These are phyloP conservation scores for Penicillium sp. DNA, from an alignment of 2,329 filamentous ascomycete genomes.

Conservation along the genomic window DNA sequence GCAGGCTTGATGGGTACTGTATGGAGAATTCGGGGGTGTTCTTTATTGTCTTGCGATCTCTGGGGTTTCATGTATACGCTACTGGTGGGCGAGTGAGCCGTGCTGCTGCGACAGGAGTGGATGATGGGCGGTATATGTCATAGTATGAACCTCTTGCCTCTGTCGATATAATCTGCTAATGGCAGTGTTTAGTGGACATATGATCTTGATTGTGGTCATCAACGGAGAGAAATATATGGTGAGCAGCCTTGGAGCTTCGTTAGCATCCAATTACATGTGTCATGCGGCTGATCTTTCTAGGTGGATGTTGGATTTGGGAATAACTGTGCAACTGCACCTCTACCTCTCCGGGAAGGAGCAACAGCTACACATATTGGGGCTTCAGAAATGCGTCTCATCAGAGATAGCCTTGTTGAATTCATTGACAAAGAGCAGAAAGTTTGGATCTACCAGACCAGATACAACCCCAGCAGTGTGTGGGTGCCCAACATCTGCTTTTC, in stretches of 20 bases:
- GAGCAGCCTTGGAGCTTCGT: slow-evolving; percentile 1
- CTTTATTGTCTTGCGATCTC: slow-evolving; percentile 49
- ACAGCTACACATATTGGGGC: slow-evolving; percentile 50
- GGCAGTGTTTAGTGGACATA: slow-evolving; percentile 47
- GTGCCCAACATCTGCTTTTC: slow-evolving; percentile 64
- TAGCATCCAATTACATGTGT: not conserved
- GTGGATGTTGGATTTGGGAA: slow-evolving; percentile 67
- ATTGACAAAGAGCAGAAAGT: slow-evolving; percentile 48
- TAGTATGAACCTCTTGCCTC: slow-evolving; percentile 39
- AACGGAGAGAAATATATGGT: slow-evolving; percentile 46
- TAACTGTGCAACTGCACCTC: slow-evolving; percentile 58
- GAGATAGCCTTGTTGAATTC: slow-evolving; percentile 48
- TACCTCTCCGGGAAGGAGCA: slow-evolving; percentile 51
- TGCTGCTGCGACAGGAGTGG: slow-evolving; percentile 34
- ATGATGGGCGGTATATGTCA: slow-evolving; percentile 45
- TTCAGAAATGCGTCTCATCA: slow-evolving; percentile 57
- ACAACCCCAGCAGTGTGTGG: slow-evolving; percentile 54
- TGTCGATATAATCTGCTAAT: not conserved
- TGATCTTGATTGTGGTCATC: slow-evolving; percentile 62
- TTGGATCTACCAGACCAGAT: slow-evolving; percentile 66
- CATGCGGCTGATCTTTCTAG: slow-evolving; percentile 19
- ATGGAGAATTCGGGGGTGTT: slow-evolving; percentile 62
- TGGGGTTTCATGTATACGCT: slow-evolving; percentile 57
- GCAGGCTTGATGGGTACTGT: slow-evolving; percentile 58
- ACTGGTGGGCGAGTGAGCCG: slow-evolving; percentile 53